Evolutionary conservation across 345 rosid genomes (phyloP), one percentile per base, ranked within the genome.

Genomic region (Punica granatum): DNA sequence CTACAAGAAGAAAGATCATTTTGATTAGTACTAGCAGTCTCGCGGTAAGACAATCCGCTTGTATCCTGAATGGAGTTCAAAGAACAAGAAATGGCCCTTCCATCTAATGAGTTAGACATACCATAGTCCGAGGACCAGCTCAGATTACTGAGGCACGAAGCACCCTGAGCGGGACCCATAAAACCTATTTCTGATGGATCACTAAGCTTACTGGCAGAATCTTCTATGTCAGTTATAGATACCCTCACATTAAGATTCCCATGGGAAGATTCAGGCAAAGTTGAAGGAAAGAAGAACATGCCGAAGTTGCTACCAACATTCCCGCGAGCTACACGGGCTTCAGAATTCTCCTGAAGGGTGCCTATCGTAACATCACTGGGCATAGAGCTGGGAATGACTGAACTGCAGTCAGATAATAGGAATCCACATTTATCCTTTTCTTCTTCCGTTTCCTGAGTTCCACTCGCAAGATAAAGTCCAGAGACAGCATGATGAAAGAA

Each of bases 241-340:
- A 15, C 42, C 70, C 73, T 63, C 35, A 36, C 65, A 32, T 62
- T 63, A 43, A 53, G 68, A 66, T 67, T 82, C 49, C 66, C 60
- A 41, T 73, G 71, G 19, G 68, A 68, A 74, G 80, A 72, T 56
- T 79, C 85, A 58, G 75, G 70, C 66, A 85, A 74, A 21, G 89
- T 85, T 35, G 98, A 88, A 70, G 85, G 95, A 76, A 86, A 84
- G 79, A 88, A 84, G 72, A 86, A 80, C 9, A 75, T 77, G 60
- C 82, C 83, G 63, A 89, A 80, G 75, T 61, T 68, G 9, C 76
- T 65, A 73, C 90, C 84, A 39, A 83, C 77, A 74, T 58, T 75
- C 73, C 74, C 77, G 33, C 65, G 64, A 60, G 63, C 70, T 46
- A 39, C 43, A 15, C 21, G 74, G 30, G 73, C 51, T 60, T 53